Evolutionary conservation across 139 green algal species (phyloP).

Genomic region (Auxenochlorella pyrenoidosa): DNA sequence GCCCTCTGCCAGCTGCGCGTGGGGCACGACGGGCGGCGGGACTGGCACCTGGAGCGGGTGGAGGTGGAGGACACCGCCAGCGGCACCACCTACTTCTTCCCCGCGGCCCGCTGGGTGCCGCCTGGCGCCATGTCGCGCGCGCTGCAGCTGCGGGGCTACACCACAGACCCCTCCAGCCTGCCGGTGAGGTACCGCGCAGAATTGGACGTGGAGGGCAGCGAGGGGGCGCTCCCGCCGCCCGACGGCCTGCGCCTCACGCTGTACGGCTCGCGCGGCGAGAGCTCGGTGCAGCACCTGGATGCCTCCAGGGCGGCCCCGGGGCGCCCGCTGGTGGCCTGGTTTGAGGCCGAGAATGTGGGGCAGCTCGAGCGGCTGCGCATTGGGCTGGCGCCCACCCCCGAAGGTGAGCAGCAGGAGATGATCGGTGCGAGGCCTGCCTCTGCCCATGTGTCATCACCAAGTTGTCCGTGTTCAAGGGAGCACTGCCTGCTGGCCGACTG

Average conservation of each 20-base stretch:
- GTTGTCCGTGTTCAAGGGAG: too few species aligned
- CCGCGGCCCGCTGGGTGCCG: conserved; percentile 4
- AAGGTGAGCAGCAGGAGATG: too few species aligned
- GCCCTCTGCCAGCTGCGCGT: conserved; percentile 31
- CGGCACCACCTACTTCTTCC: conserved; percentile 36
- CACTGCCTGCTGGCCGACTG: too few species aligned
- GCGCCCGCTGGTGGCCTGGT: neutral
- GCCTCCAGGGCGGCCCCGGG: neutral
- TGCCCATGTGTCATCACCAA: too few species aligned
- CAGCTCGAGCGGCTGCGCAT: conserved; percentile 24
- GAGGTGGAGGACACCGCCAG: conserved; percentile 5
- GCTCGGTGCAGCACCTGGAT: conserved; percentile 4
- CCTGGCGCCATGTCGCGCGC: neutral
- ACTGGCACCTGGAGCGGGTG: conserved; percentile 31
- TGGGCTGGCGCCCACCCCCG: neutral
- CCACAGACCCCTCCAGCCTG: conserved; percentile 25
- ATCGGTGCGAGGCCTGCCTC: too few species aligned
- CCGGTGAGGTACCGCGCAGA: conserved; percentile 5
- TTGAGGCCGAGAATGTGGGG: conserved; percentile 18
- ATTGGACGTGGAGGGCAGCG: neutral
- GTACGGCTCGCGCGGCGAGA: conserved; percentile 14
- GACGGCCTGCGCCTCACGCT: conserved; percentile 27
- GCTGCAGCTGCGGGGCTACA: conserved; percentile 27
- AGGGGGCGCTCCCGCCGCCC: neutral
- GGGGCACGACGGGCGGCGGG: conserved; percentile 51